Evolutionary conservation across 495 filamentous ascomycete genomes (phyloP).

Genomic region (Penicillium maclennaniae): DNA sequence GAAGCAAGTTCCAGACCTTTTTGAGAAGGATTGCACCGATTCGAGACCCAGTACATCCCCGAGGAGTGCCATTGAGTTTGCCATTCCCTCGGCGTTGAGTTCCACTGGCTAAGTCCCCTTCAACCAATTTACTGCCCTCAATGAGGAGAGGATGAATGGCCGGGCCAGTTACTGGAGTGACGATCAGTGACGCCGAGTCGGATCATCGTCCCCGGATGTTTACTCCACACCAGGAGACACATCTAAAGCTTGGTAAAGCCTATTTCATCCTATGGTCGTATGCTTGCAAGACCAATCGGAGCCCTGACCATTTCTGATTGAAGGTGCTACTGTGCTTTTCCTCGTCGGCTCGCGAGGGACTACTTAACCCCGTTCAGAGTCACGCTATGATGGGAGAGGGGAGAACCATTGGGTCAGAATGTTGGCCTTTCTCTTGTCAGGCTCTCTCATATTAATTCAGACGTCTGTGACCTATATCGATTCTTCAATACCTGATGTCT

Average conservation of each 20-base stretch:
- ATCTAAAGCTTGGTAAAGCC: slow-evolving; percentile 11
- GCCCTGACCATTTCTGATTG: not conserved
- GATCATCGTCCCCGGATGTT: slow-evolving; percentile 27
- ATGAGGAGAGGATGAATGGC: not conserved
- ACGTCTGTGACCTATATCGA: not conserved
- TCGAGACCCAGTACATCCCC: not conserved
- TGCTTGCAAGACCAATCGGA: slow-evolving; percentile 19
- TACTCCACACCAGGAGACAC: slow-evolving; percentile 20
- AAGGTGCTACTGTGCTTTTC: not conserved
- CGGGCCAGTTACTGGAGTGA: slow-evolving; percentile 7
- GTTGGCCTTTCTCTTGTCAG: not conserved
- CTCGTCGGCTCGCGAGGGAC: not conserved
- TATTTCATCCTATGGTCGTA: slow-evolving; percentile 1
- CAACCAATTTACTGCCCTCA: not conserved
- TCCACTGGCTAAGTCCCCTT: slow-evolving; percentile 2
- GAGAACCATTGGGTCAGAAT: not conserved
- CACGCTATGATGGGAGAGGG: not conserved
- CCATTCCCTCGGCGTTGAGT: slow-evolving; percentile 13
- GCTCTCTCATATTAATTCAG: not conserved
- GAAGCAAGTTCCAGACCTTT: slow-evolving; percentile 2
- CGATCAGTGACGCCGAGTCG: slow-evolving; percentile 15
- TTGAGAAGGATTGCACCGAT: slow-evolving; percentile 5
- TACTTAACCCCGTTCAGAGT: not conserved
- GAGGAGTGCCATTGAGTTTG: not conserved
- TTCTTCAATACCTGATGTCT: not conserved